Evolutionary conservation across 306 rosid species (phyloP).

Genomic region (Glycine latifolia): DNA sequence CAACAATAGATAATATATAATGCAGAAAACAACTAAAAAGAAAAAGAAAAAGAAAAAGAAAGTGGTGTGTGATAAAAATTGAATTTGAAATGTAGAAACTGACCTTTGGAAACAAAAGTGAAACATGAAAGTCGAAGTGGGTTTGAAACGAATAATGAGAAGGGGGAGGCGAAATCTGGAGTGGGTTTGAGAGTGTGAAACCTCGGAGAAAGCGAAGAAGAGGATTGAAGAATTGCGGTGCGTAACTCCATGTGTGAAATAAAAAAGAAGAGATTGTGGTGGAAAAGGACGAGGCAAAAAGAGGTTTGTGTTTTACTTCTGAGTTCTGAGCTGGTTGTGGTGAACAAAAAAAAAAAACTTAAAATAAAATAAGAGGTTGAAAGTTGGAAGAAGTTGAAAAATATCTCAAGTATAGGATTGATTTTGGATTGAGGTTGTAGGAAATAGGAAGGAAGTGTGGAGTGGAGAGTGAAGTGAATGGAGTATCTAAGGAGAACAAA

Average conservation of each 20-base stretch:
- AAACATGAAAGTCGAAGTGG: slow-evolving; percentile 37
- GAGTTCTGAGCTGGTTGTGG: background rate
- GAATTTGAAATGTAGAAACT: slow-evolving; percentile 4
- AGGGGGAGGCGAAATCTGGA: slow-evolving; percentile 19
- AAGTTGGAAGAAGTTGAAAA: background rate
- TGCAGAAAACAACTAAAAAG: background rate
- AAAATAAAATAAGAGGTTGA: background rate
- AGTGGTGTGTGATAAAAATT: background rate
- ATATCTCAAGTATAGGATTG: background rate
- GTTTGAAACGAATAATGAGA: slow-evolving; percentile 39
- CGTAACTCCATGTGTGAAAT: slow-evolving; percentile 40
- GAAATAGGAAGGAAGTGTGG: background rate
- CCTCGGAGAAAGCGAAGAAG: background rate
- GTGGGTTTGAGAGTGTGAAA: slow-evolving; percentile 34
- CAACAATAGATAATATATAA: background rate
- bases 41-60: too few relatives aligned
- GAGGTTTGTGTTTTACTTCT: background rate
- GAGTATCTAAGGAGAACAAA: background rate
- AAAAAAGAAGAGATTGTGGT: background rate
- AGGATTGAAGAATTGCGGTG: slow-evolving; percentile 10
- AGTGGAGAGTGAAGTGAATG: too few relatives aligned
- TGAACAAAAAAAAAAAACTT: background rate
- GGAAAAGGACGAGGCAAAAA: too few relatives aligned
- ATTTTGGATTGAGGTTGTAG: background rate
- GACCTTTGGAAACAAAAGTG: slow-evolving; percentile 54